phyloP scores from a whole-genome alignment of 2,329 filamentous ascomycete species.

The Beauveria varroae region DNA sequence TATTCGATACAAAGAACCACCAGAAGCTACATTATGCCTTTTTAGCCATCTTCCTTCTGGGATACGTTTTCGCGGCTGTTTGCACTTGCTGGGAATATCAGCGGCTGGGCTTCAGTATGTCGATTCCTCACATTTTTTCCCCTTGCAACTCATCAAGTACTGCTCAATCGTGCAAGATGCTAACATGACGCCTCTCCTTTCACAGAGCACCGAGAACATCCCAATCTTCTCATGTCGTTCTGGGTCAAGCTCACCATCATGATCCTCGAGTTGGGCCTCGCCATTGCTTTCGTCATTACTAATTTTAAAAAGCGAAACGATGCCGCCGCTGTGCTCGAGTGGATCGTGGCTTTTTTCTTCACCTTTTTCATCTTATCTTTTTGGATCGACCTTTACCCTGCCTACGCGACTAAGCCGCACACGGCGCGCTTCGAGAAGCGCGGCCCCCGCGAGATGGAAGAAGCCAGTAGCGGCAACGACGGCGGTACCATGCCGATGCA shows the following conservation, averaged over 20 bases:
- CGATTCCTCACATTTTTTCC: neutral
- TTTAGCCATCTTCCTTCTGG: slow-evolving; percentile 73
- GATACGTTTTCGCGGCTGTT: slow-evolving; percentile 77
- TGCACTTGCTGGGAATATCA: slow-evolving; percentile 90
- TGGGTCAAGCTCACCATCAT: slow-evolving; percentile 84
- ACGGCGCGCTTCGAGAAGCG: slow-evolving; percentile 24
- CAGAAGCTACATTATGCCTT: slow-evolving; percentile 64
- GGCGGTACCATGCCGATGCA: neutral
- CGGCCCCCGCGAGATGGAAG: slow-evolving; percentile 17
- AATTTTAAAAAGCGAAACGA: slow-evolving; percentile 47
- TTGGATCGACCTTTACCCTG: slow-evolving; percentile 78
- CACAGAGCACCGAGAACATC: slow-evolving; percentile 63
- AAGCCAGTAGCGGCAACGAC: slow-evolving; percentile 6
- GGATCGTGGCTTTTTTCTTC: slow-evolving; percentile 73
- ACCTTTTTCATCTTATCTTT: slow-evolving; percentile 85
- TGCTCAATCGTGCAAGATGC: neutral
- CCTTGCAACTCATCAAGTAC: neutral
- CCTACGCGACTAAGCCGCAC: slow-evolving; percentile 49
- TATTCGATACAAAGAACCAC: slow-evolving; percentile 77
- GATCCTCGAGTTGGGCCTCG: slow-evolving; percentile 66
- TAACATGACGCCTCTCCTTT: neutral
- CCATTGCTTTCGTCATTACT: slow-evolving; percentile 61
- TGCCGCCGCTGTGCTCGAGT: slow-evolving; percentile 70
- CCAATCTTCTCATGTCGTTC: slow-evolving; percentile 69
- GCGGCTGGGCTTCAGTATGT: slow-evolving; percentile 64